Evolutionary conservation across 2,329 filamentous ascomycete genomes (phyloP).

Genomic region (Didymella arachidicola): DNA sequence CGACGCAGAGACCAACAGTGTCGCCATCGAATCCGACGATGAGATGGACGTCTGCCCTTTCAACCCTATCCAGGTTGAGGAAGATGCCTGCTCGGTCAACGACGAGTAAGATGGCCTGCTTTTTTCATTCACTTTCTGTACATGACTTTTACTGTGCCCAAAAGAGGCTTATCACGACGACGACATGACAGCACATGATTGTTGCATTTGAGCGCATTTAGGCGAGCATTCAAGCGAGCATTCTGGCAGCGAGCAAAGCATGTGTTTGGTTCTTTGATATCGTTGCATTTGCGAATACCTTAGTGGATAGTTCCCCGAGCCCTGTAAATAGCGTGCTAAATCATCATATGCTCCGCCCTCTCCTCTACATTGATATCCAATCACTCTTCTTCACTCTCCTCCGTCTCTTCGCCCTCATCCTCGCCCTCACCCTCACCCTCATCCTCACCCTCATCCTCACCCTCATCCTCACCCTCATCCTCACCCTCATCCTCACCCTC

Average conservation of each 20-base stretch:
- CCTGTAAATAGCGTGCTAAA: background rate
- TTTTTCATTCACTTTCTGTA: background rate
- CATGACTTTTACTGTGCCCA: background rate
- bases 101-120: background rate
- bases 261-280: background rate
- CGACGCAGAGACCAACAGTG: conserved; percentile 12
- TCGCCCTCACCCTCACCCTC: background rate
- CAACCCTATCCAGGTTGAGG: background rate
- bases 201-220: conserved; percentile 10
- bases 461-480: background rate
- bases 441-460: background rate
- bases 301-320: background rate
- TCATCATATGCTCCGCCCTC: background rate
- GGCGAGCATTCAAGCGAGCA: conserved; percentile 5
- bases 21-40: conserved; percentile 18
- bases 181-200: conserved; percentile 4
- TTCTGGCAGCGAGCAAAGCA: conserved; percentile 1
- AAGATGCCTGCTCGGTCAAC: background rate
- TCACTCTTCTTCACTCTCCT: background rate
- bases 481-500: background rate
- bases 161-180: background rate
- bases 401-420: background rate
- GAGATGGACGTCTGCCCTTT: conserved; percentile 21
- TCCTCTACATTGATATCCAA: background rate
- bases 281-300: background rate